phyloP scores from a whole-genome alignment of 805 yeast species.

The Ogataea dorogensis region DNA sequence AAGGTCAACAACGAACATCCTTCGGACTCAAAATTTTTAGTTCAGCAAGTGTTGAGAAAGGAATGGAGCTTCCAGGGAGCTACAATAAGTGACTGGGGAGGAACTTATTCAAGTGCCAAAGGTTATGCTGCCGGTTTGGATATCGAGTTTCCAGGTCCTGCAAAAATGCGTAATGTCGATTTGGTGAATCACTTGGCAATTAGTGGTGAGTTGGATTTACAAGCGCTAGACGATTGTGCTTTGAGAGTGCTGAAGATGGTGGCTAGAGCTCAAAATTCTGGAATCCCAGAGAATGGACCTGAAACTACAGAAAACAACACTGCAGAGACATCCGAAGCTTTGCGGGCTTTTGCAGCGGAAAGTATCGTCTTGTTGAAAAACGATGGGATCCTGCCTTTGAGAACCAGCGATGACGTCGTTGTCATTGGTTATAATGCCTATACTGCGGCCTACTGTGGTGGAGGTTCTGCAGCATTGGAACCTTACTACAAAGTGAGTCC shows the following conservation, averaged over 20 bases:
- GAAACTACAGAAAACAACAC: constrained; percentile 43
- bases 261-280: constrained; percentile 41
- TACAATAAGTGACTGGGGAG: constrained; percentile 66
- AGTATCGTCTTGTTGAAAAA: constrained; percentile 59
- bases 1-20: constrained; percentile 61
- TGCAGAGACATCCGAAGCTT: constrained; percentile 43
- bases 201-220: constrained; percentile 41
- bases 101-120: constrained; percentile 51
- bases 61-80: constrained; percentile 63
- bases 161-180: constrained; percentile 43
- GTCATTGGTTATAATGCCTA: constrained; percentile 65
- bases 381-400: constrained; percentile 48
- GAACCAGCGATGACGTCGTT: constrained; percentile 41
- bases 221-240: constrained; percentile 47
- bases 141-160: constrained; percentile 68
- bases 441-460: constrained; percentile 51
- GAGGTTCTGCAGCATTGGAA: constrained; percentile 54
- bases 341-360: constrained; percentile 50
- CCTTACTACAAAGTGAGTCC: constrained; percentile 24
- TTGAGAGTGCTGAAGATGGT: constrained; percentile 47
- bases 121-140: constrained; percentile 54
- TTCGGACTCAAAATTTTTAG: constrained; percentile 44
- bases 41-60: constrained; percentile 48
- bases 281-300: constrained; percentile 42
- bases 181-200: constrained; percentile 43